A percentile compares a stretch with the other conserved stretches of the same genome.
phyloP scores from a whole-genome alignment of 169 alveolate species.

The Prorocentrum cordatum region DNA sequence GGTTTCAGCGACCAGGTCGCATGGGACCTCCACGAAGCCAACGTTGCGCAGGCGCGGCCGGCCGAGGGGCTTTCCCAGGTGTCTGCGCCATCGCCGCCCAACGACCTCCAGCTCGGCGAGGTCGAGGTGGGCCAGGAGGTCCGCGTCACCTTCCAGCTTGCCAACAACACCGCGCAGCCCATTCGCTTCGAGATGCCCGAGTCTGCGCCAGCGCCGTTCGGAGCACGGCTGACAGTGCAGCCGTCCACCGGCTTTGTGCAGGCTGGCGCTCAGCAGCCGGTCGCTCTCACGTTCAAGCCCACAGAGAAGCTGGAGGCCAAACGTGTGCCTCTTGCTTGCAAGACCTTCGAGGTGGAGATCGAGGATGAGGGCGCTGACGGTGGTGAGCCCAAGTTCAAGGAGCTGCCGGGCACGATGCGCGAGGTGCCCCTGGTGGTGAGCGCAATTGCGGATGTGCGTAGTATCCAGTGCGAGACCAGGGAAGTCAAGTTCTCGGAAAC shows the following conservation, averaged over 20 bases:
- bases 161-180: constrained; percentile 42
- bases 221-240: background rate
- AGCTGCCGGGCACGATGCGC: background rate
- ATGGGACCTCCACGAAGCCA: background rate
- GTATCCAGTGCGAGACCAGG: too few relatives aligned
- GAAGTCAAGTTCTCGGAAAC: too few relatives aligned
- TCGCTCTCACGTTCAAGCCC: constrained; percentile 35
- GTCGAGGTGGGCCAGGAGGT: constrained; percentile 28
- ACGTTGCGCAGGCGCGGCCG: too few relatives aligned
- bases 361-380: too few relatives aligned
- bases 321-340: too few relatives aligned
- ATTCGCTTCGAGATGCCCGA: background rate
- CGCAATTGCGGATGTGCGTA: too few relatives aligned
- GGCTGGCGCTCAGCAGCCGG: constrained; percentile 11
- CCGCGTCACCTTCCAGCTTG: constrained; percentile 14
- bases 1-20: constrained; percentile 39
- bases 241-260: constrained; percentile 18
- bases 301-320: background rate
- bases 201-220: background rate
- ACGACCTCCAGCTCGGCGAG: constrained; percentile 34
- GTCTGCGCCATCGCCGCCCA: constrained; percentile 10
- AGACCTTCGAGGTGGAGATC: too few relatives aligned
- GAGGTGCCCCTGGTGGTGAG: background rate
- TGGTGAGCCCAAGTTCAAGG: too few relatives aligned
- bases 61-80: constrained; percentile 47